phyloP scores from a whole-genome alignment of 331 rosid genomes.

The Quercus lobata region DNA sequence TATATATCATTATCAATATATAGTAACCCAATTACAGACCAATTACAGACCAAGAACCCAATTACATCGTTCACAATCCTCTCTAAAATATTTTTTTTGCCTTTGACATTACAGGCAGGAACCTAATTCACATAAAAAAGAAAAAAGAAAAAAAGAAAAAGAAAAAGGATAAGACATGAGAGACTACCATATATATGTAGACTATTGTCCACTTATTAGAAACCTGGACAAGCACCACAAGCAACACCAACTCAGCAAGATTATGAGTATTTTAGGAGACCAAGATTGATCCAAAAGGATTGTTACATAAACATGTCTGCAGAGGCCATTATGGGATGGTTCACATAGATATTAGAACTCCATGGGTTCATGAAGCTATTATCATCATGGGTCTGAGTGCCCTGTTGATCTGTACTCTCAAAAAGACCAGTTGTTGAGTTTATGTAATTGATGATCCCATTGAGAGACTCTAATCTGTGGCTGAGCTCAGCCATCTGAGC shows the following conservation, averaged over 20 bases:
- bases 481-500: conserved; percentile 61
- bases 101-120: neutral
- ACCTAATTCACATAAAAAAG: neutral
- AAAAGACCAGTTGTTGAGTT: conserved; percentile 12
- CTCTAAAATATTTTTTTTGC: neutral
- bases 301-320: conserved; percentile 46
- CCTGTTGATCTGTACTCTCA: conserved; percentile 4
- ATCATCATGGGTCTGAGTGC: conserved; percentile 13
- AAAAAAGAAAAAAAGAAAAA: too few relatives aligned
- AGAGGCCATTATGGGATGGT: conserved; percentile 58
- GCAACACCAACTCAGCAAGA: neutral
- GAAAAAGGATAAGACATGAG: too few relatives aligned
- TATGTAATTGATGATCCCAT: conserved; percentile 43
- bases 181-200: too few relatives aligned
- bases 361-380: conserved; percentile 33
- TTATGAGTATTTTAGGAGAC: neutral
- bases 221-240: neutral
- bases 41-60: neutral
- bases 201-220: neutral
- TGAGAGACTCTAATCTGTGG: conserved; percentile 56
- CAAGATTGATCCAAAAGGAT: neutral
- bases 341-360: conserved; percentile 37
- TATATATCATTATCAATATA: too few relatives aligned
- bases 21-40: neutral
- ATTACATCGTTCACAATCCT: neutral